Evolutionary conservation across 768 basidiomycete species (phyloP).

Genomic region (Strobilomyces echinocephalus): DNA sequence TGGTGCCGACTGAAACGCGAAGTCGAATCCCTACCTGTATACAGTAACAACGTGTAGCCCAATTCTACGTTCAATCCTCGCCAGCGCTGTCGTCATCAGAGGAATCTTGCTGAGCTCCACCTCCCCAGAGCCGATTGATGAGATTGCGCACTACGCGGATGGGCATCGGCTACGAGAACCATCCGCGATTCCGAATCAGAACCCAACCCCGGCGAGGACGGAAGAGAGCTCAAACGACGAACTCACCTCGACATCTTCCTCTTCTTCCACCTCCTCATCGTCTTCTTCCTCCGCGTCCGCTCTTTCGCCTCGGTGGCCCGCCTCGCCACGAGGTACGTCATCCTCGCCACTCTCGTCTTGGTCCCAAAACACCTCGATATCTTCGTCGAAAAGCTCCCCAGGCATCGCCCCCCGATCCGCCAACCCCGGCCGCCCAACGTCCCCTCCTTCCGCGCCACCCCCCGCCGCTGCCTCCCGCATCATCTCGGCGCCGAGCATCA

Average conservation of each 20-base stretch:
- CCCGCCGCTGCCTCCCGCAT: conserved; percentile 24
- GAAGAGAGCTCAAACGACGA: neutral
- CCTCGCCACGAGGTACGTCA: conserved; percentile 14
- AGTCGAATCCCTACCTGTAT: no score
- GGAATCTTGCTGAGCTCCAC: conserved; percentile 22
- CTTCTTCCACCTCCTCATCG: neutral
- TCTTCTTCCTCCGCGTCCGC: conserved; percentile 38
- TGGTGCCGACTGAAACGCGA: no score
- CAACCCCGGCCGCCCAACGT: conserved; percentile 22
- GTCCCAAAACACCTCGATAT: conserved; percentile 21
- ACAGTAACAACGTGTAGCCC: no score
- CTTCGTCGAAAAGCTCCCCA: conserved; percentile 44
- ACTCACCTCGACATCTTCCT: conserved; percentile 45
- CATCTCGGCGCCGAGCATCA: conserved; percentile 48
- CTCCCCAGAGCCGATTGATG: conserved; percentile 56
- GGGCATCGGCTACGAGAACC: conserved; percentile 49
- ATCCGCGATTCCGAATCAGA: neutral
- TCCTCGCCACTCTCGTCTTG: conserved; percentile 25
- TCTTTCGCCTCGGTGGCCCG: conserved; percentile 22
- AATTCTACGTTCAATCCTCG: no score
- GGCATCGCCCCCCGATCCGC: conserved; percentile 32
- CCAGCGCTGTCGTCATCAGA: conserved; percentile 14
- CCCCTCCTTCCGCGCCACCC: conserved; percentile 21
- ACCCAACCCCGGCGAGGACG: neutral
- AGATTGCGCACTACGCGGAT: conserved; percentile 55